phyloP scores from a whole-genome alignment of 805 yeast genomes.

The Tetrapisispora arboricola region DNA sequence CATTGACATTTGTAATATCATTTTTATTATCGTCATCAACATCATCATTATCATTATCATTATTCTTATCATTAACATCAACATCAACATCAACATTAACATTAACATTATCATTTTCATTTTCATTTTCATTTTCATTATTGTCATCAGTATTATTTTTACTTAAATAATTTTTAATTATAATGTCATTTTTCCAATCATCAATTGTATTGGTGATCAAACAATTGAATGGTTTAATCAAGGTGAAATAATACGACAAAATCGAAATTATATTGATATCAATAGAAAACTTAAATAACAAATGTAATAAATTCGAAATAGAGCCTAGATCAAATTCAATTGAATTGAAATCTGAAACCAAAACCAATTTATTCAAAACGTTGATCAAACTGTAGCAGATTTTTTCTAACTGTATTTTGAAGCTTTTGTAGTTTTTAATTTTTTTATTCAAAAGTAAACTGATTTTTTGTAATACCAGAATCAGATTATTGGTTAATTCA shows the following conservation, averaged over 20 bases:
- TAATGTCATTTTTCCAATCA: slow-evolving; percentile 5
- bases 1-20: too few relatives aligned
- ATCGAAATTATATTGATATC: slow-evolving; percentile 9
- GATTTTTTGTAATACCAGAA: not conserved
- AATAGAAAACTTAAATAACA: slow-evolving; percentile 1
- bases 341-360: too few relatives aligned
- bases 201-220: slow-evolving; percentile 9
- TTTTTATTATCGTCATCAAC: too few relatives aligned
- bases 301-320: not conserved
- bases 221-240: slow-evolving; percentile 9
- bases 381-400: not conserved
- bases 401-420: not conserved
- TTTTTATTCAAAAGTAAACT: not conserved
- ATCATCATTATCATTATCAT: not conserved
- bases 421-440: not conserved
- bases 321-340: too few relatives aligned
- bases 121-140: too few relatives aligned
- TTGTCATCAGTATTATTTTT: not conserved
- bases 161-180: not conserved
- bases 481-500: not conserved
- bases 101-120: too few relatives aligned
- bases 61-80: not conserved
- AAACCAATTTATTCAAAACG: not conserved
- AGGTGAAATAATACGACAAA: slow-evolving; percentile 17
- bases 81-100: not conserved